Evolutionary conservation across 257 asterid species (phyloP).

Genomic region (Leptodermis oblonga): DNA sequence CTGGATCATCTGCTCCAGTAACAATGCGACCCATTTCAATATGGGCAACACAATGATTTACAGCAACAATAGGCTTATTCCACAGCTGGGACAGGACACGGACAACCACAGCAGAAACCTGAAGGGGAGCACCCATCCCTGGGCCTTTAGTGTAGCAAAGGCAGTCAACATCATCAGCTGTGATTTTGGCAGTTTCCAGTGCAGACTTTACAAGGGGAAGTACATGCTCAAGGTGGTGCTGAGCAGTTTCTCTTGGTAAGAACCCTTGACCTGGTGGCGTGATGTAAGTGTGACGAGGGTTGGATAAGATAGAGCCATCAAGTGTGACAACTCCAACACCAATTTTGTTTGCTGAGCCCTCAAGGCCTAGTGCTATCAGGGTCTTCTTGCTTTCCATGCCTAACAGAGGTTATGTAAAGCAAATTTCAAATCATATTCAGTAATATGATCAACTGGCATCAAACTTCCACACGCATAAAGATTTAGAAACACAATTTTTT

Average conservation of each 20-base stretch:
- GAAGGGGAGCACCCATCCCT: slow-evolving; percentile 87
- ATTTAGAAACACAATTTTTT: too few species aligned
- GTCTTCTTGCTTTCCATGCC: slow-evolving; percentile 28
- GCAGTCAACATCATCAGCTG: slow-evolving; percentile 59
- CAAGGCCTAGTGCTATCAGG: slow-evolving; percentile 68
- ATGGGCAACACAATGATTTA: slow-evolving; percentile 94
- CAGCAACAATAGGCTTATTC: slow-evolving; percentile 89
- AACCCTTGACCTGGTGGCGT: slow-evolving; percentile 98
- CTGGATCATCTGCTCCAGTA: slow-evolving; percentile 93
- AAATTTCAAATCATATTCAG: not conserved
- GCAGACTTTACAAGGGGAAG: slow-evolving; percentile 74
- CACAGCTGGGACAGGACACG: slow-evolving; percentile 86
- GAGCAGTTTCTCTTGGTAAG: slow-evolving; percentile 95
- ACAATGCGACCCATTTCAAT: slow-evolving; percentile 93
- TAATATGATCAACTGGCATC: too few species aligned
- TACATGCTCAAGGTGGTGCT: slow-evolving; percentile 85
- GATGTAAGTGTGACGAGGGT: slow-evolving; percentile 91
- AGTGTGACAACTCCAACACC: slow-evolving; percentile 76
- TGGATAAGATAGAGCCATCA: slow-evolving; percentile 76
- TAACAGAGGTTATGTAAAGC: too few species aligned
- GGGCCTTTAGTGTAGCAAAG: slow-evolving; percentile 97
- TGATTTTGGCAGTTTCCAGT: slow-evolving; percentile 51
- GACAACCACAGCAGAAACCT: slow-evolving; percentile 81
- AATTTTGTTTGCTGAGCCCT: slow-evolving; percentile 93
- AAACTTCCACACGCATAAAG: too few species aligned